These are phyloP conservation scores for Suillus discolor DNA, from an alignment of 768 basidiomycete species.

Conservation along the genomic window DNA sequence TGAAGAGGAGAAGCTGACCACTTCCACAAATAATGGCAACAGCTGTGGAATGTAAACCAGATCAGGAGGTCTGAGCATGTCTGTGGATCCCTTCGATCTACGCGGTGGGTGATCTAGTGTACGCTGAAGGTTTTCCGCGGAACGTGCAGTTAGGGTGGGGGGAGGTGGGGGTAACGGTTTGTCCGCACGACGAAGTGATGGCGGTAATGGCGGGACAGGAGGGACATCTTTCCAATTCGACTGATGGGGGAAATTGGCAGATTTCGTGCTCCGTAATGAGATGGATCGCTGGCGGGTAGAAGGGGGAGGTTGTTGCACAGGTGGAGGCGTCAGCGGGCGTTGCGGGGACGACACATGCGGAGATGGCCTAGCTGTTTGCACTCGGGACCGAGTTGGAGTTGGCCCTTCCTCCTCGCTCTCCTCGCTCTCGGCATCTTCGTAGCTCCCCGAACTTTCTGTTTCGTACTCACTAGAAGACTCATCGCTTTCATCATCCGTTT, in stretches of 20 bases:
- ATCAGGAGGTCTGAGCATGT: constrained; percentile 69
- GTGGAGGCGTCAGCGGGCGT: constrained; percentile 5
- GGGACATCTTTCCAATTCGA: constrained; percentile 33
- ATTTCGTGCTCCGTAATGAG: constrained; percentile 50
- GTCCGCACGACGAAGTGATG: constrained; percentile 30
- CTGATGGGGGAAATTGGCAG: constrained; percentile 38
- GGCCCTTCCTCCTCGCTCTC: constrained; percentile 16
- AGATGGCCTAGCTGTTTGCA: constrained; percentile 5
- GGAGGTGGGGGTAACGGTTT: constrained; percentile 47
- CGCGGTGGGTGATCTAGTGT: constrained; percentile 16
- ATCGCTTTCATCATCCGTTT: constrained; percentile 45
- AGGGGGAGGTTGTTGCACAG: constrained; percentile 8
- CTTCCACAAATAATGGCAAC: constrained; percentile 88
- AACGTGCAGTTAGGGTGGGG: constrained; percentile 15
- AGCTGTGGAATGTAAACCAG: constrained; percentile 78
- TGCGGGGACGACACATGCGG: constrained; percentile 6
- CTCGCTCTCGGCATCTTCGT: constrained; percentile 12
- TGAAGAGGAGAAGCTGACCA: constrained; percentile 53
- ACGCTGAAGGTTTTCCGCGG: constrained; percentile 20
- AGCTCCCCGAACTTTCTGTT: constrained; percentile 19
- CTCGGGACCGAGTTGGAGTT: neutral
- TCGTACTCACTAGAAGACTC: constrained; percentile 46
- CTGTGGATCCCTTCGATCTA: constrained; percentile 47
- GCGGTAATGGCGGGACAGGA: constrained; percentile 47
- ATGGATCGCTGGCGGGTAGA: constrained; percentile 34